Evolutionary conservation across 2,329 filamentous ascomycete genomes (phyloP).

Genomic region (Penicillium nordicum): DNA sequence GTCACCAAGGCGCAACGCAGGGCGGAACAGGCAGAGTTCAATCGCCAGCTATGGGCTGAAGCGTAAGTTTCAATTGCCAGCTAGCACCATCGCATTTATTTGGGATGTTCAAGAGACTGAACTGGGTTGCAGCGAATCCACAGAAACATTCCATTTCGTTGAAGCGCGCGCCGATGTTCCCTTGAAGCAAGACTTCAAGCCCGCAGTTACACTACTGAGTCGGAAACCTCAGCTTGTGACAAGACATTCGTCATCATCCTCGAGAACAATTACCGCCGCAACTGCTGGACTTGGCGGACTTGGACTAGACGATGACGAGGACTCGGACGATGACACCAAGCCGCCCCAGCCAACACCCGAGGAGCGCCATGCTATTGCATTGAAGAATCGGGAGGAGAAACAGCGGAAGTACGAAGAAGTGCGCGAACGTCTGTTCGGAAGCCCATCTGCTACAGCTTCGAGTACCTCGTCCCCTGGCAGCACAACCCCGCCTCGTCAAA

Average conservation of each 20-base stretch:
- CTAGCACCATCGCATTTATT: background rate
- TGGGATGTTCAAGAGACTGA: background rate
- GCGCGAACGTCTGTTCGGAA: slow-evolving; percentile 81
- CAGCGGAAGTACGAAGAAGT: slow-evolving; percentile 86
- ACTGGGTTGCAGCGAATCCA: slow-evolving; percentile 60
- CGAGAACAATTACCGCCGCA: slow-evolving; percentile 39
- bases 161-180: slow-evolving; percentile 63
- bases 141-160: slow-evolving; percentile 71
- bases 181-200: slow-evolving; percentile 70
- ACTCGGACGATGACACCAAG: slow-evolving; percentile 63
- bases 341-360: slow-evolving; percentile 66
- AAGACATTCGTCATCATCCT: slow-evolving; percentile 49
- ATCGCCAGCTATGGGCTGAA: slow-evolving; percentile 83
- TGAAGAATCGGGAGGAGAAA: slow-evolving; percentile 81
- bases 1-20: slow-evolving; percentile 72
- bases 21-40: slow-evolving; percentile 76
- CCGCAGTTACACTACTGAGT: slow-evolving; percentile 77
- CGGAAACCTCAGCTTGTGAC: slow-evolving; percentile 71
- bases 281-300: slow-evolving; percentile 46
- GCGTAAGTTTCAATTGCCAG: slow-evolving; percentile 55
- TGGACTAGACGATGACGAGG: slow-evolving; percentile 55
- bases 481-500: slow-evolving; percentile 55
- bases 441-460: slow-evolving; percentile 43
- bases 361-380: slow-evolving; percentile 73
- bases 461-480: slow-evolving; percentile 62